phyloP scores from a whole-genome alignment of 2,329 filamentous ascomycete species.

The Camillea tinctor region DNA sequence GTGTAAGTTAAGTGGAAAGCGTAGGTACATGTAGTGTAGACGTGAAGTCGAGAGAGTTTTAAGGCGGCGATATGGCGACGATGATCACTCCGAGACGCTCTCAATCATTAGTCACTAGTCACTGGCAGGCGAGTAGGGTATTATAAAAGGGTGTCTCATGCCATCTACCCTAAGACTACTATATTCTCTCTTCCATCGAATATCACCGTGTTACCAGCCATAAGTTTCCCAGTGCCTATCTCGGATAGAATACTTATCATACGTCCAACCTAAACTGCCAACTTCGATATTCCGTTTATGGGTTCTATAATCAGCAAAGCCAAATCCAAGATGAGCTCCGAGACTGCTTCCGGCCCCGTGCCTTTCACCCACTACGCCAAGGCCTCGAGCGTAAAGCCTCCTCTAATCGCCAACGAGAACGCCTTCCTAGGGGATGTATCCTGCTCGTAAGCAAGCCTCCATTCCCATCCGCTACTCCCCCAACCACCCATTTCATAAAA shows the following conservation, averaged over 20 bases:
- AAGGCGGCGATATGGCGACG: background rate
- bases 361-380: slow-evolving; percentile 47
- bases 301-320: slow-evolving; percentile 18
- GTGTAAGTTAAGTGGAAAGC: background rate
- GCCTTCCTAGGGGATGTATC: slow-evolving; percentile 64
- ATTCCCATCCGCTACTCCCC: background rate
- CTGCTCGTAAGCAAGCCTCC: slow-evolving; percentile 42
- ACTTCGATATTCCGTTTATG: slow-evolving; percentile 9
- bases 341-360: slow-evolving; percentile 10
- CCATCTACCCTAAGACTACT: background rate
- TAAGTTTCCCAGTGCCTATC: background rate
- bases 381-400: slow-evolving; percentile 62
- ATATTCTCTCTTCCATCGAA: background rate
- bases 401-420: slow-evolving; percentile 66
- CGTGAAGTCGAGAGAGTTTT: slow-evolving; percentile 7
- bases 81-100: background rate
- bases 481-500: background rate
- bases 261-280: background rate
- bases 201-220: background rate
- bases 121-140: background rate
- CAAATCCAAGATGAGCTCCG: slow-evolving; percentile 12
- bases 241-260: background rate
- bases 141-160: background rate
- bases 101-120: background rate
- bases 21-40: slow-evolving; percentile 2